A percentile compares a stretch with the other conserved stretches of the same genome.
Evolutionary conservation across 176 grass and related monocot species (phyloP).

Genomic region (Cenchrus americanus): DNA sequence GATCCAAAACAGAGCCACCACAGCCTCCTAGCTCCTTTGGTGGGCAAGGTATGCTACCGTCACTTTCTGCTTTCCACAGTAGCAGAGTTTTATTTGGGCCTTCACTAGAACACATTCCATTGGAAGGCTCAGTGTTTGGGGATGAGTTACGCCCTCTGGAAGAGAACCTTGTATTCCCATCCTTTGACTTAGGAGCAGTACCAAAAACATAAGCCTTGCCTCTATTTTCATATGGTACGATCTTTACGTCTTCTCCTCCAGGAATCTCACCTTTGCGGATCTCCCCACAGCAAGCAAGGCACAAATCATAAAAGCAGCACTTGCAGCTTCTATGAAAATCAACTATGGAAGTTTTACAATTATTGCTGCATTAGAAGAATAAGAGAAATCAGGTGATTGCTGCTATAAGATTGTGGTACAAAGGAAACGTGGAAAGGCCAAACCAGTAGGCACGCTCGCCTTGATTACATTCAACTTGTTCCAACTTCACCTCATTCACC

Average conservation of each 20-base stretch:
- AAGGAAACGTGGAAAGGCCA: slow-evolving; percentile 12
- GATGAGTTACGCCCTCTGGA: background rate
- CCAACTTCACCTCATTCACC: slow-evolving; percentile 42
- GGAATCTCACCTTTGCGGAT: slow-evolving; percentile 54
- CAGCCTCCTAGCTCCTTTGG: slow-evolving; percentile 70
- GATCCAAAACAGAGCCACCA: slow-evolving; percentile 46
- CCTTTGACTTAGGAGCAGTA: background rate
- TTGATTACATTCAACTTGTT: slow-evolving; percentile 39
- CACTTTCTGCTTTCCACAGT: slow-evolving; percentile 56
- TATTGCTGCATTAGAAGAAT: slow-evolving; percentile 47
- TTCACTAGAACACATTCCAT: background rate
- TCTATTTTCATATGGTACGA: slow-evolving; percentile 13
- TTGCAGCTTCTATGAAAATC: slow-evolving; percentile 72
- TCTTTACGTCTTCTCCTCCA: slow-evolving; percentile 43
- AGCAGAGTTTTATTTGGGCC: slow-evolving; percentile 13
- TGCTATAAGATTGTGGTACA: background rate
- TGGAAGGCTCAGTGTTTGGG: background rate
- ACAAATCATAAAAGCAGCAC: slow-evolving; percentile 56
- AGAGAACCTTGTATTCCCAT: slow-evolving; percentile 29
- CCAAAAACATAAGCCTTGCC: slow-evolving; percentile 11
- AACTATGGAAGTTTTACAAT: slow-evolving; percentile 70
- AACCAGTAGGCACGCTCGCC: slow-evolving; percentile 77
- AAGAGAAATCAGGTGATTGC: background rate
- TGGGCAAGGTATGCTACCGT: slow-evolving; percentile 82
- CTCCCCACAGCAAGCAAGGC: slow-evolving; percentile 56